Percentiles rank a stretch among this genome's conserved stretches.
phyloP scores from a whole-genome alignment of 805 yeast species.

The Yamadazyma sp. region DNA sequence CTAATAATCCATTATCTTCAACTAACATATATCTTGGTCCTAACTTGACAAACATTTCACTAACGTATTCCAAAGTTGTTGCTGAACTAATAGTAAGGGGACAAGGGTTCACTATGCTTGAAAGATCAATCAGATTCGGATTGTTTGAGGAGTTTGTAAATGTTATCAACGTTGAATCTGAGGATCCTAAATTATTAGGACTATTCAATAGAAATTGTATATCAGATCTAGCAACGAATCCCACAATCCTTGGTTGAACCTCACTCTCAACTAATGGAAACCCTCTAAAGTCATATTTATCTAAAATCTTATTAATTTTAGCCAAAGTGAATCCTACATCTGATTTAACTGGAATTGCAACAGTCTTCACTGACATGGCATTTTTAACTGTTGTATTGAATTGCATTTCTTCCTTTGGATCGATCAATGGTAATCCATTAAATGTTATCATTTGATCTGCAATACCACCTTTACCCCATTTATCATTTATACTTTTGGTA shows the following conservation, averaged over 20 bases:
- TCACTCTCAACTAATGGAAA: conserved; percentile 53
- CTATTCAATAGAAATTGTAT: conserved; percentile 25
- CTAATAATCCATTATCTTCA: conserved; percentile 55
- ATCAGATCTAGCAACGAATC: conserved; percentile 45
- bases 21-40: conserved; percentile 79
- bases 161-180: conserved; percentile 7
- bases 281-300: conserved; percentile 38
- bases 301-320: conserved; percentile 30
- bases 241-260: conserved; percentile 38
- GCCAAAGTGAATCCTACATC: conserved; percentile 24
- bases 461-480: conserved; percentile 78
- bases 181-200: conserved; percentile 11
- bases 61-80: conserved; percentile 56
- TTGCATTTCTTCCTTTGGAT: conserved; percentile 57
- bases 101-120: conserved; percentile 44
- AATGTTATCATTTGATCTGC: conserved; percentile 92
- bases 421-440: conserved; percentile 84
- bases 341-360: conserved; percentile 36
- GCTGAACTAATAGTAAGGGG: conserved; percentile 58
- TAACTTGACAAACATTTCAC: conserved; percentile 67
- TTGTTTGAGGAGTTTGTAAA: conserved; percentile 8
- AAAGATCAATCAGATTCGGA: conserved; percentile 15
- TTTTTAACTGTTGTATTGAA: conserved; percentile 48
- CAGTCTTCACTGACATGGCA: conserved; percentile 56
- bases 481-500: conserved; percentile 76